phyloP scores from a whole-genome alignment of 768 basidiomycete genomes.

The Serendipita sp. region DNA sequence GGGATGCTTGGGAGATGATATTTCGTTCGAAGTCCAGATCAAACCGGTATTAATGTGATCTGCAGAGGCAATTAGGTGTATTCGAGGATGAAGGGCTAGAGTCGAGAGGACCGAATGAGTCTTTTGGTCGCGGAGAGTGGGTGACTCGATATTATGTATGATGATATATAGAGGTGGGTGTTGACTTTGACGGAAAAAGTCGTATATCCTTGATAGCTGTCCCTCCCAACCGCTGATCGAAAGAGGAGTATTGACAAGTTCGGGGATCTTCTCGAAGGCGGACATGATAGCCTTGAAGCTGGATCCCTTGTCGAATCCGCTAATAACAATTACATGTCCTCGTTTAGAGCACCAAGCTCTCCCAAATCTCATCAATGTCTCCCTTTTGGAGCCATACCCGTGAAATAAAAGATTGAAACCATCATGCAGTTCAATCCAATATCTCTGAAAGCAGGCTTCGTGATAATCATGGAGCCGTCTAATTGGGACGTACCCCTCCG shows the following conservation, averaged over 20 bases:
- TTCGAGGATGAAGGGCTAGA: conserved; percentile 54
- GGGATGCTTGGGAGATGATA: conserved; percentile 30
- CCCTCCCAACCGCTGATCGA: conserved; percentile 34
- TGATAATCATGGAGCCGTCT: conserved; percentile 21
- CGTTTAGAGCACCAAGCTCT: conserved; percentile 33
- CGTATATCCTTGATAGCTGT: conserved; percentile 47
- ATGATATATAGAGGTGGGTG: conserved; percentile 51
- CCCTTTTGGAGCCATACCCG: conserved; percentile 79
- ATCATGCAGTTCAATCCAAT: conserved; percentile 53
- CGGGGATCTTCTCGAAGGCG: conserved; percentile 38
- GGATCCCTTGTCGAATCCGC: conserved; percentile 64
- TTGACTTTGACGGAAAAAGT: conserved; percentile 34
- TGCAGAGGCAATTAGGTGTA: conserved; percentile 72
- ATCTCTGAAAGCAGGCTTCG: conserved; percentile 37
- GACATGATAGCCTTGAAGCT: conserved; percentile 51
- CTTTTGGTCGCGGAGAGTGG: conserved; percentile 47
- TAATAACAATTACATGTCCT: conserved; percentile 63
- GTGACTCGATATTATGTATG: conserved; percentile 79
- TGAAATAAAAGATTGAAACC: conserved; percentile 85
- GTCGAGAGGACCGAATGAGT: conserved; percentile 52
- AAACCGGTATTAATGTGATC: conserved; percentile 77
- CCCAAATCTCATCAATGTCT: conserved; percentile 61
- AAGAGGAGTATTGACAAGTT: conserved; percentile 23
- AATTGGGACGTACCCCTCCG: conserved; percentile 17
- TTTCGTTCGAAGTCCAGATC: conserved; percentile 65